phyloP scores from a whole-genome alignment of 371 early-diverging fungal species.

The Mucor indicus region DNA sequence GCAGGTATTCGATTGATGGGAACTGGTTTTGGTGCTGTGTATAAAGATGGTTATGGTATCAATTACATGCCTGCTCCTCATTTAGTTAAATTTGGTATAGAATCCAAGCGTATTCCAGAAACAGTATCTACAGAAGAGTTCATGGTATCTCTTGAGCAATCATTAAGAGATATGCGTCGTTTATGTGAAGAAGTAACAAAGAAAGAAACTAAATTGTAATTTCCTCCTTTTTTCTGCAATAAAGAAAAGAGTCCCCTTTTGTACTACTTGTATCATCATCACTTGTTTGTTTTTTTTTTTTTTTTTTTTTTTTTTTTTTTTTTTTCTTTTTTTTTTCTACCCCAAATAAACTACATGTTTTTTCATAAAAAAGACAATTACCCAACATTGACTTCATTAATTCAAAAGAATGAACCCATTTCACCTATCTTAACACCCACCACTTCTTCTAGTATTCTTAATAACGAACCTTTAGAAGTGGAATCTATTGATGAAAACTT shows the following conservation, averaged over 20 bases:
- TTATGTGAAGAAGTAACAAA: background rate
- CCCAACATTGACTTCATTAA: constrained; percentile 35
- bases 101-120: constrained; percentile 61
- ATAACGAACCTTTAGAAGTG: constrained; percentile 17
- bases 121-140: constrained; percentile 47
- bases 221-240: background rate
- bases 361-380: constrained; percentile 26
- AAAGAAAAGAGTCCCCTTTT: background rate
- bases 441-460: background rate
- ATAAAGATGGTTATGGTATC: constrained; percentile 82
- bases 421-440: background rate
- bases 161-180: no score
- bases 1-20: constrained; percentile 69
- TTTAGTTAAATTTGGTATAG: constrained; percentile 77
- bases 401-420: constrained; percentile 17
- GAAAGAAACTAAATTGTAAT: no score
- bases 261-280: no score
- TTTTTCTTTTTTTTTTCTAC: constrained; percentile 3
- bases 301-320: constrained; percentile 2
- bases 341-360: constrained; percentile 17
- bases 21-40: constrained; percentile 77
- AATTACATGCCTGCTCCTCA: constrained; percentile 79
- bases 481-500: constrained; percentile 53
- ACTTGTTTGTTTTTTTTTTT: constrained; percentile 7
- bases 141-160: constrained; percentile 36